phyloP scores from a whole-genome alignment of 2,329 filamentous ascomycete genomes.

The Diplodia corticola region DNA sequence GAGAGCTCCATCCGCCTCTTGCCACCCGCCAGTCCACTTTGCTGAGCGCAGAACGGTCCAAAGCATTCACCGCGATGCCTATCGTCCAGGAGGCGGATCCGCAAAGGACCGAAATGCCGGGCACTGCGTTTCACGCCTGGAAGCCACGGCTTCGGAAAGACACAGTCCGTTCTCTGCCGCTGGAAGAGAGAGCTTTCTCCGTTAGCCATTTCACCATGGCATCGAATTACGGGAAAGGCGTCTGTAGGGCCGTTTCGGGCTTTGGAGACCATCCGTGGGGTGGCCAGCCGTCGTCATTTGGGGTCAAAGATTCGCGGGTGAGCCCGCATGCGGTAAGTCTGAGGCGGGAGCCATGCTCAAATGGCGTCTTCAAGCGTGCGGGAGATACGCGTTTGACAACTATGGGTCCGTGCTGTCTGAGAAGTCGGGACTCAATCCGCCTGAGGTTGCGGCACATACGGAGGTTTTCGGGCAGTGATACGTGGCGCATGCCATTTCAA shows the following conservation, averaged over 20 bases:
- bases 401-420: not conserved
- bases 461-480: not conserved
- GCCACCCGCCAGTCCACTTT: not conserved
- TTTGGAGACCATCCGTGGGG: not conserved
- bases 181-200: not conserved
- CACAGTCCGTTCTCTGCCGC: not conserved
- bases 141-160: not conserved
- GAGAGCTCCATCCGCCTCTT: not conserved
- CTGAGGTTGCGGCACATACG: not conserved
- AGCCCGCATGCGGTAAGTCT: not conserved
- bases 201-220: not conserved
- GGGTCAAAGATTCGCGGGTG: not conserved
- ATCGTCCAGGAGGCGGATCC: slow-evolving; percentile 1
- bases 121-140: not conserved
- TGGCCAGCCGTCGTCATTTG: not conserved
- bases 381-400: slow-evolving; percentile 12
- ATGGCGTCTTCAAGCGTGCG: not conserved
- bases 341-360: slow-evolving; percentile 11
- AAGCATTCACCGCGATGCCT: not conserved
- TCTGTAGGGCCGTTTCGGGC: not conserved
- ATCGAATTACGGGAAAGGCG: not conserved
- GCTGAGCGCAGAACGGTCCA: slow-evolving; percentile 2
- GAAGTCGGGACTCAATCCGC: not conserved
- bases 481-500: not conserved
- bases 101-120: slow-evolving; percentile 12